phyloP scores from a whole-genome alignment of 2,329 filamentous ascomycete genomes.

The Cladosporium sphaerospermum region DNA sequence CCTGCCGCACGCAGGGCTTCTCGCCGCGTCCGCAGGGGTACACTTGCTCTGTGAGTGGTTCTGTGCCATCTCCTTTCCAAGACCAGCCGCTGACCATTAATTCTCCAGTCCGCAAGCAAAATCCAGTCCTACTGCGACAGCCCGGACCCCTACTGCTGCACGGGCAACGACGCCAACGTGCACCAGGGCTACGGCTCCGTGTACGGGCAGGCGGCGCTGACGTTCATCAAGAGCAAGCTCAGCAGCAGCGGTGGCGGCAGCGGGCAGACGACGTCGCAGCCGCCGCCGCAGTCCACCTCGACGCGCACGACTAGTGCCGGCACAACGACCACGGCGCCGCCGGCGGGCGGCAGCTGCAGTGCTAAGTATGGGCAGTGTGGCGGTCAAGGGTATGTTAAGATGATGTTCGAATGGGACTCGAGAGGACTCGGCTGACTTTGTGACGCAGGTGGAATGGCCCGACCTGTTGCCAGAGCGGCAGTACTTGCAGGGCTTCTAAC shows the following conservation, averaged over 20 bases:
- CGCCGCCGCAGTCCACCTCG: background rate
- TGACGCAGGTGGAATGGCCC: background rate
- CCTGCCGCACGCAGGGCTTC: slow-evolving; percentile 42
- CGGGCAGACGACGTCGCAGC: background rate
- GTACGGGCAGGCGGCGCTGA: slow-evolving; percentile 54
- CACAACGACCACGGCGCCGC: background rate
- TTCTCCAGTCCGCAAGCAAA: slow-evolving; percentile 34
- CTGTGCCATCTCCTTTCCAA: background rate
- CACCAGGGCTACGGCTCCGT: slow-evolving; percentile 58
- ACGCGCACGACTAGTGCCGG: background rate
- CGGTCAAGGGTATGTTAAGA: background rate
- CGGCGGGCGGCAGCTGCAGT: slow-evolving; percentile 12
- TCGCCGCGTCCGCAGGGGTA: slow-evolving; percentile 5
- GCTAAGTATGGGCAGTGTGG: slow-evolving; percentile 8
- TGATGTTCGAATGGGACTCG: background rate
- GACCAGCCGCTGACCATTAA: background rate
- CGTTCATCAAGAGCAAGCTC: slow-evolving; percentile 54
- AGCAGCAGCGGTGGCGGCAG: slow-evolving; percentile 2
- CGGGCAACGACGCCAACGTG: slow-evolving; percentile 52
- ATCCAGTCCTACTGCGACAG: slow-evolving; percentile 62
- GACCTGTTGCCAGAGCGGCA: slow-evolving; percentile 8
- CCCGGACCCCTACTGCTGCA: slow-evolving; percentile 61
- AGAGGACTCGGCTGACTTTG: background rate
- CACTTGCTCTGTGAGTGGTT: slow-evolving; percentile 39
- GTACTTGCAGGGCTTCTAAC: slow-evolving; percentile 13